Evolutionary conservation across 1,284 basidiomycete species (phyloP), one percentile per base, ranked within the genome.

Genomic region (Cutaneotrichosporon mucoides): DNA sequence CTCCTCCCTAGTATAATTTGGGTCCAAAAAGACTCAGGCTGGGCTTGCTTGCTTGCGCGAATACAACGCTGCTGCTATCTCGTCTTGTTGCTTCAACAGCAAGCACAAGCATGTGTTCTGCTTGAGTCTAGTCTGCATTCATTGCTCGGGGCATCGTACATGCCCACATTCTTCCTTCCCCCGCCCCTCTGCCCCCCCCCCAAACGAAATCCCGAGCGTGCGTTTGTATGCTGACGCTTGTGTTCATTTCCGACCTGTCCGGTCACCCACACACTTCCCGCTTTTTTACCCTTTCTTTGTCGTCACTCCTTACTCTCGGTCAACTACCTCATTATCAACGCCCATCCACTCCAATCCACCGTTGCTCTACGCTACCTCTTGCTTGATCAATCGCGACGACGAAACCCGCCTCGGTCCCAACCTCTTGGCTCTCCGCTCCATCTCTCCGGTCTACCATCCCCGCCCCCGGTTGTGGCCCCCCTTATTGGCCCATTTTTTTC

Each of bases 401-500:
- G 34, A 36, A 33, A 48, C 33, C 34, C 33, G 37, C 37, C 12
- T 24, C 49, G 16, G 16, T 40, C 38, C 15, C 38, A 33, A 6
- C 37, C 41, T 51, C 38, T 41, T 24, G 24, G 24, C 24, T 24
- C 24, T 41, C 49, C 49, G 49, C 16, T 41, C 11, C 11, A 33
- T 15, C 48, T 36, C 36, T 50, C 46, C 9, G 9, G 48, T 16
- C 36, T 37, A 36, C 35, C 36, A 41, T 13, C n/a, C 7, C 48
- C 49, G 37, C 13, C 16, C 9, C 49, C 24, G 24, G 24, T 24
- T 24, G 24, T 24, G 24, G 24, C 24, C 24, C 24, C 24, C 24
- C 24, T 24, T 24, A 51, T 51, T 51, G 49, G 49, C 49, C 49
- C 49, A 41, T 41, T 51, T 51, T 50, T 51, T 51, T 51, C 49